Conservation (phyloP, 2,329 filamentous ascomycete genomes). For the Aspergillus pseudoterreus region DNA sequence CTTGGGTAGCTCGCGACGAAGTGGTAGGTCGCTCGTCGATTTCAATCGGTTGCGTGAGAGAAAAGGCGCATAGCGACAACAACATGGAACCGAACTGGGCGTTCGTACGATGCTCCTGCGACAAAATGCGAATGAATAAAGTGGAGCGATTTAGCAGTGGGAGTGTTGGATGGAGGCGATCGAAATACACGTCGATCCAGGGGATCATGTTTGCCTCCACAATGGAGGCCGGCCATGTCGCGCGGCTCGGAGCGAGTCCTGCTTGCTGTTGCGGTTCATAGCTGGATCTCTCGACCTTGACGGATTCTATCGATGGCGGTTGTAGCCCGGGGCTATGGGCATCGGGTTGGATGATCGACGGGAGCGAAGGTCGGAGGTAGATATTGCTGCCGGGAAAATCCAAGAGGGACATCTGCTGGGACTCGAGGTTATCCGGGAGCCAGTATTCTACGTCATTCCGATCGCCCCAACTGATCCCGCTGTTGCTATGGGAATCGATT, state of each 20-base stretch:
- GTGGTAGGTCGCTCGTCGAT: conserved; percentile 38
- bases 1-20: conserved; percentile 34
- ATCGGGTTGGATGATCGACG: conserved; percentile 28
- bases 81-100: conserved; percentile 44
- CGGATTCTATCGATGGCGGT: conserved; percentile 15
- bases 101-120: conserved; percentile 41
- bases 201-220: conserved; percentile 40
- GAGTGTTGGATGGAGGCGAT: conserved; percentile 42
- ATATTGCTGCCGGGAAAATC: conserved; percentile 33
- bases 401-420: conserved; percentile 29
- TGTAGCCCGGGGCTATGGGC: conserved; percentile 18
- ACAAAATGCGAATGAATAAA: conserved; percentile 41
- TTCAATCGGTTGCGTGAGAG: conserved; percentile 44
- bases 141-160: conserved; percentile 40
- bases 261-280: conserved; percentile 14
- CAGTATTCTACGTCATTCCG: conserved; percentile 31
- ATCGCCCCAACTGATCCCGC: conserved; percentile 24
- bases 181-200: conserved; percentile 44
- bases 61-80: conserved; percentile 41
- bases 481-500: conserved; percentile 18
- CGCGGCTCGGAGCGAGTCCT: conserved; percentile 18
- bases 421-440: conserved; percentile 33
- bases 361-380: conserved; percentile 32
- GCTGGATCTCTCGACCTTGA: conserved; percentile 17
- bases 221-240: conserved; percentile 38